Percentiles rank a stretch among this genome's conserved stretches.
Evolutionary conservation across 495 filamentous ascomycete species (phyloP).

Genomic region (Penicillium arizonense): DNA sequence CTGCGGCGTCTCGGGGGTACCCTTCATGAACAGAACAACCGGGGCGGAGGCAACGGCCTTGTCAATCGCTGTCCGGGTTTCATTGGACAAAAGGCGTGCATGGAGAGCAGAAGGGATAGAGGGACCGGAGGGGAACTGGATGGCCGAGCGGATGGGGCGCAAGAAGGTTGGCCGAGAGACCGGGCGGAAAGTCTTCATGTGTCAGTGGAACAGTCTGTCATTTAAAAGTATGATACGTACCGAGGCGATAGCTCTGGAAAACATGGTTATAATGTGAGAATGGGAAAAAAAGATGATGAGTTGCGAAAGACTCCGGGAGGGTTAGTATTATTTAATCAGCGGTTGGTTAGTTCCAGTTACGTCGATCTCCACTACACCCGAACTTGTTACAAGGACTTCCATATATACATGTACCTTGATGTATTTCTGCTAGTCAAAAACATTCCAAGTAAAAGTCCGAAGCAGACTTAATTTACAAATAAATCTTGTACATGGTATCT

Average conservation of each 20-base stretch:
- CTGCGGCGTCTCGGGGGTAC: conserved; percentile 94
- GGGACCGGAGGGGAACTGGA: conserved; percentile 21
- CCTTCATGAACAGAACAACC: conserved; percentile 98
- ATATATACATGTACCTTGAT: too few relatives aligned
- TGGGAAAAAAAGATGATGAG: neutral
- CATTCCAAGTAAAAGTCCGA: too few relatives aligned
- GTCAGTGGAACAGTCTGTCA: too few relatives aligned
- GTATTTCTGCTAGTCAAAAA: too few relatives aligned
- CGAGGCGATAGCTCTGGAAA: conserved; percentile 35
- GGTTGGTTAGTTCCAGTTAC: conserved; percentile 1
- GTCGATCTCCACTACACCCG: conserved; percentile 6
- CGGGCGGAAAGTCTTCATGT: conserved; percentile 32
- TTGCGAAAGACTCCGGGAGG: conserved; percentile 2
- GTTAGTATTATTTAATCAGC: conserved; percentile 11
- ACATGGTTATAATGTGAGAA: conserved; percentile 26
- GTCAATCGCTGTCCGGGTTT: conserved; percentile 78
- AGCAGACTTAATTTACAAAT: too few relatives aligned
- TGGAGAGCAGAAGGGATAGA: conserved; percentile 27
- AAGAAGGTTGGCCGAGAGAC: conserved; percentile 29
- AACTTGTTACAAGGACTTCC: too few relatives aligned
- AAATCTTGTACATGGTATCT: conserved; percentile 20
- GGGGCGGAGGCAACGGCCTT: conserved; percentile 80
- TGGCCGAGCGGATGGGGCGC: conserved; percentile 26
- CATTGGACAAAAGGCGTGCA: conserved; percentile 70
- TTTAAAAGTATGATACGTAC: conserved; percentile 19